These are phyloP conservation scores for Afroboletus lepidellus DNA, from an alignment of 1,284 basidiomycete species.

Conservation along the genomic window DNA sequence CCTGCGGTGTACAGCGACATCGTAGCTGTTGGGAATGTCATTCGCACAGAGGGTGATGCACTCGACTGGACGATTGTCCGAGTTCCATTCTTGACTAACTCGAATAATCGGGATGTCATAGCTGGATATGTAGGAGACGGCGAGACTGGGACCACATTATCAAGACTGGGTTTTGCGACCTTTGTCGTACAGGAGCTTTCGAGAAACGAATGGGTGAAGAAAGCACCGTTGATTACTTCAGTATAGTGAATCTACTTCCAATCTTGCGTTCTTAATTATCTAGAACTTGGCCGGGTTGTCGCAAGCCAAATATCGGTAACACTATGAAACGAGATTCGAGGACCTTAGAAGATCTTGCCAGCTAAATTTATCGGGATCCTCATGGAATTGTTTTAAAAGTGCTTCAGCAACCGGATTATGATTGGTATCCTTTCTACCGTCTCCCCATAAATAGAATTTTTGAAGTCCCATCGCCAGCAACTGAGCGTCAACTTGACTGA, in stretches of 20 bases:
- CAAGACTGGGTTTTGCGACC: conserved; percentile 55
- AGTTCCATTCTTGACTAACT: conserved; percentile 57
- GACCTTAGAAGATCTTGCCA: conserved; percentile 70
- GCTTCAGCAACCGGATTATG: conserved; percentile 37
- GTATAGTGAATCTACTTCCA: background rate
- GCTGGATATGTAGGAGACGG: conserved; percentile 68
- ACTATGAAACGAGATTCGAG: conserved; percentile 32
- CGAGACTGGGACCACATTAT: conserved; percentile 44
- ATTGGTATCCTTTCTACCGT: conserved; percentile 28
- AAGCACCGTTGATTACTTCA: conserved; percentile 22
- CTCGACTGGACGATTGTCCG: conserved; percentile 67
- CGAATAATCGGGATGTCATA: conserved; percentile 42
- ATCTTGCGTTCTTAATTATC: background rate
- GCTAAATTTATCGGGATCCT: conserved; percentile 66
- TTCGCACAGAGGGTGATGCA: conserved; percentile 46
- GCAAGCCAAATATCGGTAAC: background rate
- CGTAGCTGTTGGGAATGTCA: conserved; percentile 52
- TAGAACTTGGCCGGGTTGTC: background rate
- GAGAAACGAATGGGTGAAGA: conserved; percentile 46
- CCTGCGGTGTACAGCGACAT: conserved; percentile 46
- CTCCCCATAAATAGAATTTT: conserved; percentile 76
- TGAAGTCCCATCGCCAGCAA: conserved; percentile 76
- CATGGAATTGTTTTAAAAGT: conserved; percentile 69
- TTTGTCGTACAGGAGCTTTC: conserved; percentile 59
- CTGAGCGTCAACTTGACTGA: conserved; percentile 81